phyloP scores from a whole-genome alignment of 345 rosid genomes.

The Garcia nutans region DNA sequence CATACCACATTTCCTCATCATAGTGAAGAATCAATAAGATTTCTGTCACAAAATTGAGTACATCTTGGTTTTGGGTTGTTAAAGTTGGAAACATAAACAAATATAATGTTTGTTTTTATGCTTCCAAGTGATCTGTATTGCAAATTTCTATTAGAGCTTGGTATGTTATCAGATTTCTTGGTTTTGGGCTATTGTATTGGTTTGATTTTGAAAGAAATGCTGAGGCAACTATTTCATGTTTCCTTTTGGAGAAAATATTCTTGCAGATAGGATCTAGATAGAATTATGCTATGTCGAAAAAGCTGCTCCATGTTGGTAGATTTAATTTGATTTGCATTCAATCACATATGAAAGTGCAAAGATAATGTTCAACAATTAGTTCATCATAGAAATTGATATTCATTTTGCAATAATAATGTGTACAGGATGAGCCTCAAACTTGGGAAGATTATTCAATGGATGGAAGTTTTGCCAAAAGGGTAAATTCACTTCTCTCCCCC shows the following conservation, averaged over 20 bases:
- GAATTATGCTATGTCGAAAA: neutral
- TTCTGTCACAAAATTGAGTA: neutral
- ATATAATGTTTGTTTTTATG: neutral
- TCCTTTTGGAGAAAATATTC: neutral
- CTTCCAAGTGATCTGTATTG: neutral
- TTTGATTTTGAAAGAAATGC: neutral
- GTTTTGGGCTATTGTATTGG: neutral
- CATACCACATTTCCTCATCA: no score
- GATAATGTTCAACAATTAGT: neutral
- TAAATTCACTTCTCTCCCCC: constrained; percentile 18
- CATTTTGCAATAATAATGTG: constrained; percentile 16
- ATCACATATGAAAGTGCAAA: neutral
- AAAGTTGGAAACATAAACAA: neutral
- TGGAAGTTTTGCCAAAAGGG: constrained; percentile 45
- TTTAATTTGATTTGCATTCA: neutral
- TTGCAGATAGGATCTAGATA: neutral
- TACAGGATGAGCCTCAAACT: constrained; percentile 58
- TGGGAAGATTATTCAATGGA: constrained; percentile 68
- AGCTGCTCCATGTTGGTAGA: neutral
- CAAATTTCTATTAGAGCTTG: no score
- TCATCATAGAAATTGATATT: neutral
- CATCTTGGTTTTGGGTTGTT: neutral
- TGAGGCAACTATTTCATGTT: neutral
- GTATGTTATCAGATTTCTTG: neutral
- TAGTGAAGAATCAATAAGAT: neutral